Percentiles rank a stretch among this genome's conserved stretches.
Evolutionary conservation across 176 grass and related monocot genomes (phyloP).

Genomic region (Pontederia paniculata): DNA sequence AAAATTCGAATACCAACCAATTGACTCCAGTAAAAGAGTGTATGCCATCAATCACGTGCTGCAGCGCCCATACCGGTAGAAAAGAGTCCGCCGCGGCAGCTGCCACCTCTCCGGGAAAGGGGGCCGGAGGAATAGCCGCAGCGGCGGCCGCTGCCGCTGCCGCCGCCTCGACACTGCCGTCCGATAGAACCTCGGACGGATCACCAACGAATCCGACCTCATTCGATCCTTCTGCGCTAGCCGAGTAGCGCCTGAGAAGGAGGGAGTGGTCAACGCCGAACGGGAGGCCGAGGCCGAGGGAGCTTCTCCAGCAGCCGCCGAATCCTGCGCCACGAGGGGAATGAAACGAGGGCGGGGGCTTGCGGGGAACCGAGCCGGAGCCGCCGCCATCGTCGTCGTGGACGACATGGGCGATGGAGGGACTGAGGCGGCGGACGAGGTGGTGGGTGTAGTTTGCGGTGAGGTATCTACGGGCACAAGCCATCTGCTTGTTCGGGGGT

Average conservation of each 20-base stretch:
- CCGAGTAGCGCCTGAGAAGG: slow-evolving; percentile 11
- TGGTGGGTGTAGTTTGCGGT: slow-evolving; percentile 10
- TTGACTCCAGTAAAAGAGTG: slow-evolving; percentile 75
- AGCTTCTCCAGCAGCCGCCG: slow-evolving; percentile 1
- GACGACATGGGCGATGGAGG: slow-evolving; percentile 13
- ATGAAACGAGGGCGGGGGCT: no score
- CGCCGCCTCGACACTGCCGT: slow-evolving; percentile 26
- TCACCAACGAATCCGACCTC: slow-evolving; percentile 8
- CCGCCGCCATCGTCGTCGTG: not conserved
- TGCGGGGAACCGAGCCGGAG: not conserved
- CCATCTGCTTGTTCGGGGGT: not conserved
- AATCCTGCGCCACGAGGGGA: no score
- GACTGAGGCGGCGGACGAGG: not conserved
- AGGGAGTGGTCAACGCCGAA: slow-evolving; percentile 14
- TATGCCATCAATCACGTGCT: slow-evolving; percentile 66
- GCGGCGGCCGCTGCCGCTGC: slow-evolving; percentile 29
- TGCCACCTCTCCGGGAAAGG: slow-evolving; percentile 84
- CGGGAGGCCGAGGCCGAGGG: slow-evolving; percentile 5
- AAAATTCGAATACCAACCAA: slow-evolving; percentile 37
- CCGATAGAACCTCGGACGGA: slow-evolving; percentile 22
- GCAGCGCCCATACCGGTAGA: slow-evolving; percentile 60
- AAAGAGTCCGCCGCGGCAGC: slow-evolving; percentile 69
- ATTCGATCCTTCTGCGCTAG: slow-evolving; percentile 10
- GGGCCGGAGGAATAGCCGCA: slow-evolving; percentile 27
- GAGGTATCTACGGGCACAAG: slow-evolving; percentile 10